Evolutionary conservation across 2,329 filamentous ascomycete genomes (phyloP), one percentile per base, ranked within the genome.

Genomic region (Didymella sp.): DNA sequence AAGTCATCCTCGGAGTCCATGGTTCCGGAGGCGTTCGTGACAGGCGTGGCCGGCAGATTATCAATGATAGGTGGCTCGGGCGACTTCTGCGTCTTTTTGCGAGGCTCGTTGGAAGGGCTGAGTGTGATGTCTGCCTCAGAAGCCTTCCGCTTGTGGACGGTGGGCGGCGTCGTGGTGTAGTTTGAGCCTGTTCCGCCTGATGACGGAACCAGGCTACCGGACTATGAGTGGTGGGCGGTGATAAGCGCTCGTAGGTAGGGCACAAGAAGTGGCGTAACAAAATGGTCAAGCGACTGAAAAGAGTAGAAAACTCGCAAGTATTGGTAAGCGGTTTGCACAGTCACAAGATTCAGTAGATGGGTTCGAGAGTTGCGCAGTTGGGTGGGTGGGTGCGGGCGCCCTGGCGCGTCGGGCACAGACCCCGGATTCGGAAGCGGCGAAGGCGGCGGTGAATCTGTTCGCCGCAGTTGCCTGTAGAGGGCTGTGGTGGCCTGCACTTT

Each of bases 1-100:
- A 93, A 93, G 59, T 97, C 94, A 72, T 97, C 92, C 69, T 98
- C 94, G 8, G 93, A 97, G 80, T 96, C 92, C 93, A 97, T 97
- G 62, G 81, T 85, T 76, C 73, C 79, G 31, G 79, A 69, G 59
- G 70, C 64, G 60, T 64, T 69, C 44, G 73, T 73, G 35, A 66
- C 64, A 50, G 73, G 74, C 25, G 72, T 77, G 44, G 67, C 71
- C 50, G 70, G 73, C 12, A 73, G 70, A 44, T 61, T 55, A 25
- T 47, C 58, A 49, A 59, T 48, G 45, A 56, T 35, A 21, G 55
- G 35, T 24, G 60, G 46, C 43, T 69, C 59, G 27, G 65, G 62
- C 6, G 65, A 66, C 33, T 60, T 54, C 2, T 42, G 27, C 51
- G 68, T 67, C 61, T 74, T 76, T 58, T 71, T 73, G 28, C 61